Conservation (phyloP, 768 basidiomycete genomes). For the Serendipita sp. region DNA sequence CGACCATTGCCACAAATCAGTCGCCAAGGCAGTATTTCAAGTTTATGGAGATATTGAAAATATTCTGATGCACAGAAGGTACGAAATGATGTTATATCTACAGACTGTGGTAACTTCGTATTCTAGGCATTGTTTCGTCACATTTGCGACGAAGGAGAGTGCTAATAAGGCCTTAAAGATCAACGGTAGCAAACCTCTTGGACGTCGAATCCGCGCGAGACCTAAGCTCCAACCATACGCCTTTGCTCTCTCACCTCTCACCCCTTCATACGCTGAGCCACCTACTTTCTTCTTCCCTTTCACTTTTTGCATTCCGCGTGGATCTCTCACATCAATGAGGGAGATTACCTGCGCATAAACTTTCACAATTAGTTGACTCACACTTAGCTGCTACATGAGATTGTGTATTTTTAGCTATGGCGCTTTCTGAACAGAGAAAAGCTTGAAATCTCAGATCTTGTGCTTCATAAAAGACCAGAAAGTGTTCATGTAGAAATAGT, state of each 20-base stretch:
- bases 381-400: not conserved
- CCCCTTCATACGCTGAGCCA: not conserved
- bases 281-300: not conserved
- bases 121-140: not conserved
- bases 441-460: not conserved
- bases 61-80: not conserved
- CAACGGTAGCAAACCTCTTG: constrained; percentile 1
- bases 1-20: not conserved
- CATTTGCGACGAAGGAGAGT: not conserved
- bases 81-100: not conserved
- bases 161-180: not conserved
- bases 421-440: not conserved
- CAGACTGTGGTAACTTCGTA: not conserved
- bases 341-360: not conserved
- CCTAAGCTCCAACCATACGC: constrained; percentile 2
- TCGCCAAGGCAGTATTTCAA: not conserved
- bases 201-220: not conserved
- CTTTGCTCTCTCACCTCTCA: not conserved
- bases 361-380: not conserved
- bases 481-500: not conserved
- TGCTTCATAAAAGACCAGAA: not conserved
- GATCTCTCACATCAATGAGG: not conserved
- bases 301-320: not conserved
- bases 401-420: not conserved
- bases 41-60: not conserved